These are phyloP conservation scores for Pythium biforme DNA, from an alignment of 352 stramenopile species.

Conservation along the genomic window DNA sequence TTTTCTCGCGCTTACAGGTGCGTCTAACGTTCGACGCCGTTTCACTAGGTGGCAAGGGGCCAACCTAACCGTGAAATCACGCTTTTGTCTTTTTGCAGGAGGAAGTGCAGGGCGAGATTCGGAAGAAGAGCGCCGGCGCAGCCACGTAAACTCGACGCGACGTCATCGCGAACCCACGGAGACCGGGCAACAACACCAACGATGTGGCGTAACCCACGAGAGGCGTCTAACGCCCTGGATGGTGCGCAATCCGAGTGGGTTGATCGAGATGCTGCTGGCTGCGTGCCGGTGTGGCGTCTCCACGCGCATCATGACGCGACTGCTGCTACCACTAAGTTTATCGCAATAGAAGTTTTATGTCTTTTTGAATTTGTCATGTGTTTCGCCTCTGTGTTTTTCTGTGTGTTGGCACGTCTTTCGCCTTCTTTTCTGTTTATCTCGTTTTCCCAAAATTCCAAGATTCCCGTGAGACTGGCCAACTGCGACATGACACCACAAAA, in stretches of 20 bases:
- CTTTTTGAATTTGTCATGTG: too few relatives aligned
- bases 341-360: conserved; percentile 23
- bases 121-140: conserved; percentile 26
- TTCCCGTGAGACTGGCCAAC: conserved; percentile 5
- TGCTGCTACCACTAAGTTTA: conserved; percentile 17
- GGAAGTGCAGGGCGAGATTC: conserved; percentile 32
- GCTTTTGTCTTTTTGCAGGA: conserved; percentile 25
- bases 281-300: background rate
- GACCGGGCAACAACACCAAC: background rate
- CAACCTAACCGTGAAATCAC: too few relatives aligned
- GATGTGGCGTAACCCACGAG: background rate
- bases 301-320: background rate
- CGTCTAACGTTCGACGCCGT: too few relatives aligned
- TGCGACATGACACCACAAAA: conserved; percentile 19
- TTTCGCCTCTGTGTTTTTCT: background rate
- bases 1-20: conserved; percentile 79
- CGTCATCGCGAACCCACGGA: conserved; percentile 1
- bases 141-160: conserved; percentile 4
- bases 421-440: background rate
- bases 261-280: background rate
- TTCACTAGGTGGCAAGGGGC: too few relatives aligned
- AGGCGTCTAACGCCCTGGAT: background rate
- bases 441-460: conserved; percentile 8
- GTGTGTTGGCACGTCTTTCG: background rate
- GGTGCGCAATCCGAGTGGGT: background rate